Base-by-base conservation (phyloP, 139 green algal species). In the Volvox reticuliferus region DNA sequence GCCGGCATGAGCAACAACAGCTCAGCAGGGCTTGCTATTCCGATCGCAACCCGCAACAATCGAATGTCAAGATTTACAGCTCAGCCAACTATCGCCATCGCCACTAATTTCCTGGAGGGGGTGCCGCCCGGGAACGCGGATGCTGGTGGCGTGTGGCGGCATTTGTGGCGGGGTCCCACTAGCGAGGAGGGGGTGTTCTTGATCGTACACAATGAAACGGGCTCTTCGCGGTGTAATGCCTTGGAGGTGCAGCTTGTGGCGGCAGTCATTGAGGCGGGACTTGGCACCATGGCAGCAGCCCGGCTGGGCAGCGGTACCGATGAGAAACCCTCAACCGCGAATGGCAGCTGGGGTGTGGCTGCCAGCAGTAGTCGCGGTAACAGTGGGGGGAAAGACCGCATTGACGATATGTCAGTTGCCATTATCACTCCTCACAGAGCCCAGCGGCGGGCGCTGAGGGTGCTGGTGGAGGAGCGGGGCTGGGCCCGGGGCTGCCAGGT, bases 351-450 rank as follows among this genome's bases (percentile, higher is more conserved):
- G 65, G 65, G 65, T 28, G 6, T 28, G 65, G 16, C 12, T 24
- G 65, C 65, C 71, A 71, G 44, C 12, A 21, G 50, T 44, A 30
- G 44, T 22, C 67, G 83, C 83, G 55, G 83, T 35, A 50, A 65
- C 67, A 19, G 83, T 17, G 26, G 67, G 21, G 26, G 67, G 21
- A 68, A n/a, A 21, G 1, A 28, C 9, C 28, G 18, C 36, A 30
- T 19, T 1, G 24, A 16, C 35, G 67, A 33, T 33, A 17, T 32
- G 21, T 37, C 16, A 12, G 88, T 92, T 44, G 88, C 68, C 12
- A 30, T 92, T 24, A 82, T 92, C 62, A 88, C 65, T 35, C 88
- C 88, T 22, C 88, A 88, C 30, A 30, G 88, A 30, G 79, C 79
- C 12, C 88, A 92, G 88, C 30, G 44, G 65, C 62, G 67, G 32